Evolutionary conservation across 345 rosid species (phyloP), one percentile per base, ranked within the genome.

Genomic region (Gossypium longicalyx): DNA sequence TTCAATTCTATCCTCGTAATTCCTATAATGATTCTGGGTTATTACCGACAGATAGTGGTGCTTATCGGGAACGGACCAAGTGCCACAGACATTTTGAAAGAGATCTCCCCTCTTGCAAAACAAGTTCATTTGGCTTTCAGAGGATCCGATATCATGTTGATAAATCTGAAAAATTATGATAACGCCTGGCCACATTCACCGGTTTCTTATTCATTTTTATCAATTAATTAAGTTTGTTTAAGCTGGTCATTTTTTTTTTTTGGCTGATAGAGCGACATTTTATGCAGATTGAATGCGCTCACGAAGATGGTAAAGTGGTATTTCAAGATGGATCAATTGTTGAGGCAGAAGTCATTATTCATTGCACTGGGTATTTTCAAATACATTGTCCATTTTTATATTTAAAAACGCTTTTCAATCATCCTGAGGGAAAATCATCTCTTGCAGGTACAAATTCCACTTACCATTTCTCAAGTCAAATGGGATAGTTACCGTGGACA

Each of bases 401-500:
- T 23, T 22, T 23, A 49, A 3, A 23, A 3, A 22, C 7, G 34
- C 34, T 58, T 58, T 22, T 60, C 43, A 60, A 49, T 52, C 56
- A 3, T 51, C 43, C 25, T 13, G 63, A 16, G 17, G 0, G 1
- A 10, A 57, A 19, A 20, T 11, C 20, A 47, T 19, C 19, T 70
- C 7, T 70, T 59, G 41, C 67, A 73, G 76, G 23, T 73, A 73
- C 76, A 73, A 60, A 27, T 73, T 45, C 25, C 67, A 73, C 48
- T 73, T 45, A 44, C 77, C 77, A 25, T 74, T 74, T 51, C 77
- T 74, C 20, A 63, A 13, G 12, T 47, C 77, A 19, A 74, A 62
- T 34, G 77, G 77, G 58, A 15, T 7, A 10, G 44, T 74, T 17
- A 74, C 60, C 6, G 77, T 74, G 7, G 77, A 74, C 6, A 3